Evolutionary conservation across 2,329 filamentous ascomycete species (phyloP).

Genomic region (Immersiporthe knoxdaviesiana): DNA sequence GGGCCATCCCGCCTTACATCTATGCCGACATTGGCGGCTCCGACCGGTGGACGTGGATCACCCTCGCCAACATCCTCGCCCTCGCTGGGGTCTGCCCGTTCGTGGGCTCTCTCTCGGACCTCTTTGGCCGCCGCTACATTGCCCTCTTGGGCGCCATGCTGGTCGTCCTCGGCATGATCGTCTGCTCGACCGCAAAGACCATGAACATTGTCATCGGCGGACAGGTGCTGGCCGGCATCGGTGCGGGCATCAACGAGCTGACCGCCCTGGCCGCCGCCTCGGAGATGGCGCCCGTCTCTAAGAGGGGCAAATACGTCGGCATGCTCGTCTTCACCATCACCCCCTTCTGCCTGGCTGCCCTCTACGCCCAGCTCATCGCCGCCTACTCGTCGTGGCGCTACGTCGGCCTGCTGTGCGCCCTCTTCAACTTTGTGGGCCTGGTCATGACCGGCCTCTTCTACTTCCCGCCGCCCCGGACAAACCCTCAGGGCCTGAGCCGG

Average conservation of each 20-base stretch:
- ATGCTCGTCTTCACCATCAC: conserved; percentile 63
- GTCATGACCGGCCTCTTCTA: conserved; percentile 56
- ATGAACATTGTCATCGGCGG: conserved; percentile 67
- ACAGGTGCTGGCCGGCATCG: conserved; percentile 61
- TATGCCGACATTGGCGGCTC: conserved; percentile 63
- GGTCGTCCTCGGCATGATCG: conserved; percentile 62
- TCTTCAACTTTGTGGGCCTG: conserved; percentile 57
- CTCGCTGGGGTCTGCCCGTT: conserved; percentile 63
- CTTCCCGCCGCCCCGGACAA: conserved; percentile 53
- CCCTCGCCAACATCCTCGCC: conserved; percentile 56
- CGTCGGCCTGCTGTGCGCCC: conserved; percentile 54
- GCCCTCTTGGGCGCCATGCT: conserved; percentile 56
- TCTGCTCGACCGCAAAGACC: conserved; percentile 57
- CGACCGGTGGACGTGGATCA: conserved; percentile 65
- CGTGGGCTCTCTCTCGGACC: conserved; percentile 67
- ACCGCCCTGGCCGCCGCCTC: conserved; percentile 70
- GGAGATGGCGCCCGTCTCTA: conserved; percentile 67
- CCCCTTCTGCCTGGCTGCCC: conserved; percentile 64
- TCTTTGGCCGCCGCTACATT: conserved; percentile 64
- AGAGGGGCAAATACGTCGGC: conserved; percentile 66
- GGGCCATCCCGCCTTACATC: conserved; percentile 55
- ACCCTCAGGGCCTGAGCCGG: conserved; percentile 43
- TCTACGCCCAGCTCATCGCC: conserved; percentile 61
- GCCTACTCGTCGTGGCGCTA: conserved; percentile 55
- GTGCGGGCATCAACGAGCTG: conserved; percentile 69